Conservation (phyloP, 192 early-diverging fungal species). For the Piromyces finnis region DNA sequence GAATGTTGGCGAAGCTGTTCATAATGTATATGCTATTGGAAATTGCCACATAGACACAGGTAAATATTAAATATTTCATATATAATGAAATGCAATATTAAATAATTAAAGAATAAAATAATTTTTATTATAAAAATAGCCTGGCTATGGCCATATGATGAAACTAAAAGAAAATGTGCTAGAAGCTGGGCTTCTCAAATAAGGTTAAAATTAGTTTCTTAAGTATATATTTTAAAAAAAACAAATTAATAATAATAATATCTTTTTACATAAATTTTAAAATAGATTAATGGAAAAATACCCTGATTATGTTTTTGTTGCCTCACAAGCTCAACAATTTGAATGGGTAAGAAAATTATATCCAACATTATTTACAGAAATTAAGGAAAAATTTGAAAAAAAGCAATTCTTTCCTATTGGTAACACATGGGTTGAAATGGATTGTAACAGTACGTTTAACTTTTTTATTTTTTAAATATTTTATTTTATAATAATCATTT, state of each 20-base stretch:
- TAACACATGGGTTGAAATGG: slow-evolving; percentile 94
- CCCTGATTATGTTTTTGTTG: slow-evolving; percentile 79
- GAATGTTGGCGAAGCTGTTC: slow-evolving; percentile 21
- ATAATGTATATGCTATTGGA: slow-evolving; percentile 70
- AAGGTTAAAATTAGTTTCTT: slow-evolving; percentile 15
- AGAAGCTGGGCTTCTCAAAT: slow-evolving; percentile 70
- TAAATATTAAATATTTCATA: not conserved
- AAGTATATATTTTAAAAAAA: too few species aligned
- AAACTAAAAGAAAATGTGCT: slow-evolving; percentile 88
- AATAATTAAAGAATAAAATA: too few species aligned
- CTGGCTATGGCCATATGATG: slow-evolving; percentile 95
- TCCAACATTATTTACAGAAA: slow-evolving; percentile 58
- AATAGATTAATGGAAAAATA: slow-evolving; percentile 55
- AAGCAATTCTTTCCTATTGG: slow-evolving; percentile 88
- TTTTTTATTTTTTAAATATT: not conserved
- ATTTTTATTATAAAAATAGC: slow-evolving; percentile 43
- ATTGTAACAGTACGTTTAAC: slow-evolving; percentile 48
- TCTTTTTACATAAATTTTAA: too few species aligned
- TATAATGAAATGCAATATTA: too few species aligned
- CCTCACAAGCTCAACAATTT: slow-evolving; percentile 93
- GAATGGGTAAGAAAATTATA: slow-evolving; percentile 78
- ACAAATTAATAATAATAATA: too few species aligned
- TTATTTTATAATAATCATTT: not conserved
- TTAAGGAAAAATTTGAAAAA: slow-evolving; percentile 44
- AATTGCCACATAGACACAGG: slow-evolving; percentile 66